phyloP scores from a whole-genome alignment of 148 eudicot genomes.

The Persicaria maculosa region DNA sequence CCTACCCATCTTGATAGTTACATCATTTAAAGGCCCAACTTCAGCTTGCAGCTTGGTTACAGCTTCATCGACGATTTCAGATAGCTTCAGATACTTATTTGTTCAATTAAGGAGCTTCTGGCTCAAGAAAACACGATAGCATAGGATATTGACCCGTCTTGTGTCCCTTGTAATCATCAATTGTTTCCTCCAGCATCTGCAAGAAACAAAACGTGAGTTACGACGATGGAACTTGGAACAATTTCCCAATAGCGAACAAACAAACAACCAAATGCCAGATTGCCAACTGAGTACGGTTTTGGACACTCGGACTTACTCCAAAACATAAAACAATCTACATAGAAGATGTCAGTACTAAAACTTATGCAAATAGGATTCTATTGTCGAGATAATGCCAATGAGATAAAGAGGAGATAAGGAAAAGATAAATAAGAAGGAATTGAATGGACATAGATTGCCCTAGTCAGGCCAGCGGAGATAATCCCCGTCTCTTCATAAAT shows the following conservation, averaged over 20 bases:
- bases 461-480: too few relatives aligned
- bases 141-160: conserved; percentile 72
- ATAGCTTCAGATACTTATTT: conserved; percentile 37
- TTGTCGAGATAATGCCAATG: not conserved
- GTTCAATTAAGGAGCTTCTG: conserved; percentile 64
- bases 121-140: conserved; percentile 68
- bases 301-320: not conserved
- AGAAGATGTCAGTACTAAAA: not conserved
- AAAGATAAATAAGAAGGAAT: not conserved
- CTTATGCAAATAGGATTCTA: not conserved
- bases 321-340: not conserved
- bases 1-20: conserved; percentile 72
- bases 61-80: conserved; percentile 49
- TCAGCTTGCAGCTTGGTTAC: conserved; percentile 67
- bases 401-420: not conserved
- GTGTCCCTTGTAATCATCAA: conserved; percentile 63
- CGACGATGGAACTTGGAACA: not conserved
- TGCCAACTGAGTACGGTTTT: not conserved
- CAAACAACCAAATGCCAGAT: not conserved
- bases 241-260: not conserved
- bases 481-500: too few relatives aligned
- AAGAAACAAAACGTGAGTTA: not conserved
- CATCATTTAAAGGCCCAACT: conserved; percentile 66
- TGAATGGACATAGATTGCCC: not conserved
- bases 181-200: conserved; percentile 82